Evolutionary conservation across 768 basidiomycete genomes (phyloP), one percentile per base, ranked within the genome.

Genomic region (Pleurotus pulmonarius): DNA sequence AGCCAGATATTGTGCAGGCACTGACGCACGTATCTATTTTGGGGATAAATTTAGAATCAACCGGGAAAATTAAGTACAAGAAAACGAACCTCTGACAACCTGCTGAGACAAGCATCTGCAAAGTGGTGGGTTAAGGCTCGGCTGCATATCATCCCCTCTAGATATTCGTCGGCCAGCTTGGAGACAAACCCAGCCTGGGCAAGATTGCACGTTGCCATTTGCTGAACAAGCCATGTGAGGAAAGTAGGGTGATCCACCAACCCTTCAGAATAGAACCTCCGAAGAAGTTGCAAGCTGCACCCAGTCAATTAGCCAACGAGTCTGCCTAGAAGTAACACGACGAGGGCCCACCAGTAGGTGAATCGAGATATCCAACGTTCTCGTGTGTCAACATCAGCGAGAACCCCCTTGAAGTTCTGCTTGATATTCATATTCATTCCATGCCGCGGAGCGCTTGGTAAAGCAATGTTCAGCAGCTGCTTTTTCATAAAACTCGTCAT

Each of bases 401-500:
- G 73, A 3, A 92, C 85, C 3, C 89, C 86, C 65, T 90, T 92
- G 69, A 94, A 94, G 0, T 85, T 86, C 58, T 87, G 86, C 63
- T 92, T 93, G 64, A 93, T 89, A 61, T 89, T 90, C 49, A 91
- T 68, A 61, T 89, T 90, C 49, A 91, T 68, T 6, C 86, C 87
- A 9, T 80, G 81, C 38, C 90, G 80, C 13, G 89, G 88, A 24
- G 90, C 85, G 64, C 84, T 90, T 2, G 92, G 92, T 24, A 94
- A 74, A 9, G 83, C 83, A 55, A 94, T 92, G 24, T 92, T 89
- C 4, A 75, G 75, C 8, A 94, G 73, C 62, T 90, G 90, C 63
- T 92, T 93, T 74, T 88, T 91, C 70, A 94, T 73, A 64, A 92
- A 90, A 49, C 83, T 78, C 0, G 88, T 91, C 29, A 94, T 81